These are phyloP conservation scores for Paecilomyces formosus DNA, from an alignment of 2,329 filamentous ascomycete genomes.

Conservation along the genomic window DNA sequence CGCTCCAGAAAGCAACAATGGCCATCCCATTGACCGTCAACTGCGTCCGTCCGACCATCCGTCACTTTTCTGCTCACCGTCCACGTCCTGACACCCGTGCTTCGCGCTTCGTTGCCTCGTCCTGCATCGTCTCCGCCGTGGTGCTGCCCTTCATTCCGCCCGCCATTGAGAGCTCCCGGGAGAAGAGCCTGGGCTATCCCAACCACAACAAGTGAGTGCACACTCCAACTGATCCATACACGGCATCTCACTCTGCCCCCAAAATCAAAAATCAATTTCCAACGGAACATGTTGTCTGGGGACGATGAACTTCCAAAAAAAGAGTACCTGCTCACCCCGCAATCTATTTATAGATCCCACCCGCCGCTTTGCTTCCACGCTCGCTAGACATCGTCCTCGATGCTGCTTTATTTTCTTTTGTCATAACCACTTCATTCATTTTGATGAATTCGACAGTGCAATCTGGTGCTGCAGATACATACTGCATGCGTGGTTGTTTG, in stretches of 20 bases:
- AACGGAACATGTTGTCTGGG: no score
- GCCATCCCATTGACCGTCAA: constrained; percentile 15
- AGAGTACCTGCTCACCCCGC: constrained; percentile 1
- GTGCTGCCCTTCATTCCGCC: constrained; percentile 41
- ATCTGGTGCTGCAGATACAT: background rate
- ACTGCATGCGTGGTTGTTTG: background rate
- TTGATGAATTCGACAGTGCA: background rate
- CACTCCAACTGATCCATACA: background rate
- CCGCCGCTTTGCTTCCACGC: constrained; percentile 37
- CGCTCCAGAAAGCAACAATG: constrained; percentile 1
- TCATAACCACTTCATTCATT: background rate
- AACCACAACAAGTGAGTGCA: constrained; percentile 29
- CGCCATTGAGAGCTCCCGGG: constrained; percentile 38
- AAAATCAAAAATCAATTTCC: no score
- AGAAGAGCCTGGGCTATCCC: constrained; percentile 30
- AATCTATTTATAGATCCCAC: constrained; percentile 18
- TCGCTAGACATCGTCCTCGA: constrained; percentile 16
- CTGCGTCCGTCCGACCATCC: constrained; percentile 29
- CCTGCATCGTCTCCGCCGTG: constrained; percentile 36
- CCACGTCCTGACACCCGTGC: constrained; percentile 31
- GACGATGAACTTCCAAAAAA: background rate
- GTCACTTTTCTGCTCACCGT: constrained; percentile 38
- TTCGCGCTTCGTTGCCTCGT: constrained; percentile 32
- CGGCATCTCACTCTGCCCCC: no score
- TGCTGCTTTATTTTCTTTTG: background rate